Evolutionary conservation across 805 yeast genomes (phyloP).

Genomic region (Blastobotrys terrestris): DNA sequence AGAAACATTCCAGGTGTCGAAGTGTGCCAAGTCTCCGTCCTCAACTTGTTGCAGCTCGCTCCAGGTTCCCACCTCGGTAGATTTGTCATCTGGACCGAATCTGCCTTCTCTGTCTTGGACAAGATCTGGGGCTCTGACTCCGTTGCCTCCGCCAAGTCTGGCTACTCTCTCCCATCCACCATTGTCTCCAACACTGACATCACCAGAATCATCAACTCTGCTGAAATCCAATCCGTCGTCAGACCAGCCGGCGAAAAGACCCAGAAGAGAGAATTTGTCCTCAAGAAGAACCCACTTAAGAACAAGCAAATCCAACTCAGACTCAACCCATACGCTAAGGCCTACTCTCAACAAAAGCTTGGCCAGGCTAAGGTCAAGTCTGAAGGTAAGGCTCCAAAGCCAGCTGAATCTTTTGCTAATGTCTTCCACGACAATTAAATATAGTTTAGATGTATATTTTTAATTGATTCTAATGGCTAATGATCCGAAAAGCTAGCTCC

Average conservation of each 20-base stretch:
- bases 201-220: slow-evolving; percentile 95
- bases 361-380: slow-evolving; percentile 74
- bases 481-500: too few species aligned
- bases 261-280: slow-evolving; percentile 90
- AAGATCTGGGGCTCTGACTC: slow-evolving; percentile 94
- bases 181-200: slow-evolving; percentile 93
- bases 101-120: slow-evolving; percentile 96
- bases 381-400: slow-evolving; percentile 34
- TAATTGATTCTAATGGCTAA: neutral
- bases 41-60: slow-evolving; percentile 96
- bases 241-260: slow-evolving; percentile 93
- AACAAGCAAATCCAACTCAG: slow-evolving; percentile 97
- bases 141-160: slow-evolving; percentile 70
- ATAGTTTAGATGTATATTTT: neutral
- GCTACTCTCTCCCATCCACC: slow-evolving; percentile 90
- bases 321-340: slow-evolving; percentile 99
- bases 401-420: slow-evolving; percentile 20
- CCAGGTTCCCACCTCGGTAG: slow-evolving; percentile 99
- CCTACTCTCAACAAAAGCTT: slow-evolving; percentile 83
- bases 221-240: slow-evolving; percentile 96
- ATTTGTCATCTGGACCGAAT: slow-evolving; percentile 99
- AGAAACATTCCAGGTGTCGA: slow-evolving; percentile 99
- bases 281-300: slow-evolving; percentile 99
- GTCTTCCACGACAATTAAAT: slow-evolving; percentile 30
- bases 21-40: slow-evolving; percentile 84